These are phyloP conservation scores for Parmales sp. DNA, from an alignment of 108 stramenopile genomes.

Conservation along the genomic window DNA sequence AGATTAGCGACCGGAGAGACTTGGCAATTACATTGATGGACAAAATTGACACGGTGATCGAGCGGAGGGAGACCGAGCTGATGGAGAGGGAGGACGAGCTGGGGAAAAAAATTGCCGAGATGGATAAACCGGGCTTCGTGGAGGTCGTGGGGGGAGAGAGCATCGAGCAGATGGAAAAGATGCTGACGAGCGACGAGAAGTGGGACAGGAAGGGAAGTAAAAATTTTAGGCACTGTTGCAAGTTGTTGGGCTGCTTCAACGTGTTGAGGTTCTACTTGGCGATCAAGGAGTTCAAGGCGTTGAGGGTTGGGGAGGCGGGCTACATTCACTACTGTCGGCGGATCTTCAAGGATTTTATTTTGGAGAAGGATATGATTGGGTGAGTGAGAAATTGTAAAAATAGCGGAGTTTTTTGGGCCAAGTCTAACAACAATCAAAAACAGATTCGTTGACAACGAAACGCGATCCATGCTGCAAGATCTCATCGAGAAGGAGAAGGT, in stretches of 20 bases:
- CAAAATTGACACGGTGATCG: background rate
- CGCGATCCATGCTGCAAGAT: background rate
- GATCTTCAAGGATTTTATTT: constrained; percentile 3
- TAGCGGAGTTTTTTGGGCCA: too few relatives aligned
- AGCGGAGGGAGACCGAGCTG: background rate
- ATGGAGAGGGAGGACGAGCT: background rate
- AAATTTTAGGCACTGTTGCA: background rate
- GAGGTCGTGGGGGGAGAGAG: background rate
- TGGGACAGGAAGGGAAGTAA: background rate
- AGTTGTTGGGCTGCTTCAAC: constrained; percentile 9
- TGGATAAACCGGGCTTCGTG: background rate
- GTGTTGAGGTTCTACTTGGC: background rate
- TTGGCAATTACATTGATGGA: too few relatives aligned
- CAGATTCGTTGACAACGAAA: constrained; percentile 6
- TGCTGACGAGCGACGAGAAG: background rate
- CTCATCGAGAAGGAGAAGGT: background rate
- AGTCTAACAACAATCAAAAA: too few relatives aligned
- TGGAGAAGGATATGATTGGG: background rate
- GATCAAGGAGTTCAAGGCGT: background rate
- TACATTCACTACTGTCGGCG: background rate
- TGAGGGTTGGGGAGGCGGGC: background rate
- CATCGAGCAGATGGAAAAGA: background rate
- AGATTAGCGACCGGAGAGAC: too few relatives aligned
- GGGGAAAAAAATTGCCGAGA: background rate
- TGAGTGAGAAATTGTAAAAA: too few relatives aligned